phyloP scores from a whole-genome alignment of 495 filamentous ascomycete genomes.

The Aspergillus sparsus region DNA sequence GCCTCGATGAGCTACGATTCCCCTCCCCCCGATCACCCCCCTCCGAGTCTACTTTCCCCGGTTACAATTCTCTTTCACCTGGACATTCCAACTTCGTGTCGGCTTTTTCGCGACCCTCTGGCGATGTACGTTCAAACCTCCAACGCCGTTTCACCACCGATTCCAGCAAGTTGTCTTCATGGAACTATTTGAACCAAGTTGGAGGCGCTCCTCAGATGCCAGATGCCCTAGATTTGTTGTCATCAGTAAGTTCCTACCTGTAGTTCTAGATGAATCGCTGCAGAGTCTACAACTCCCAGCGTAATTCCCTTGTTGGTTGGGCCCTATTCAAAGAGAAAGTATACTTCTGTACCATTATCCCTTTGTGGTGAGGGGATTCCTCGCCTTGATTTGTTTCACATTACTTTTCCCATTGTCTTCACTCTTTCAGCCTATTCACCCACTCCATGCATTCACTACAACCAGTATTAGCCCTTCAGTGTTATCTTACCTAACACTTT shows the following conservation, averaged over 20 bases:
- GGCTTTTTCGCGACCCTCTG: constrained; percentile 53
- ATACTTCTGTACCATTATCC: neutral
- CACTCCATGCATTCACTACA: neutral
- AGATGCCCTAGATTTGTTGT: constrained; percentile 59
- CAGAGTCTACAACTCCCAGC: neutral
- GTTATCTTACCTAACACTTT: neutral
- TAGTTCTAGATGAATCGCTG: neutral
- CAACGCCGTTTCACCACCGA: constrained; percentile 95
- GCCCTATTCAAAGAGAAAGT: no score
- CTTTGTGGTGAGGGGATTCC: no score
- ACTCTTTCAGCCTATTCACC: neutral
- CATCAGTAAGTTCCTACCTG: constrained; percentile 46
- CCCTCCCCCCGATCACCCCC: constrained; percentile 70
- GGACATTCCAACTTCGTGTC: constrained; percentile 60
- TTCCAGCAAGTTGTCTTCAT: constrained; percentile 78
- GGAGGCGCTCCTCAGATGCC: constrained; percentile 45
- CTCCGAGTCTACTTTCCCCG: constrained; percentile 68
- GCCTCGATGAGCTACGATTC: constrained; percentile 76
- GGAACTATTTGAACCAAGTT: constrained; percentile 67
- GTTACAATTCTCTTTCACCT: constrained; percentile 69
- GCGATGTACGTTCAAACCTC: constrained; percentile 69
- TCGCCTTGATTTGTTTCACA: neutral
- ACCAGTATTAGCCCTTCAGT: neutral
- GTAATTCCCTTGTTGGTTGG: no score
- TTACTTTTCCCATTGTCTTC: constrained; percentile 2